phyloP scores from a whole-genome alignment of 2,329 filamentous ascomycete genomes.

The Herpotrichia juniperi region DNA sequence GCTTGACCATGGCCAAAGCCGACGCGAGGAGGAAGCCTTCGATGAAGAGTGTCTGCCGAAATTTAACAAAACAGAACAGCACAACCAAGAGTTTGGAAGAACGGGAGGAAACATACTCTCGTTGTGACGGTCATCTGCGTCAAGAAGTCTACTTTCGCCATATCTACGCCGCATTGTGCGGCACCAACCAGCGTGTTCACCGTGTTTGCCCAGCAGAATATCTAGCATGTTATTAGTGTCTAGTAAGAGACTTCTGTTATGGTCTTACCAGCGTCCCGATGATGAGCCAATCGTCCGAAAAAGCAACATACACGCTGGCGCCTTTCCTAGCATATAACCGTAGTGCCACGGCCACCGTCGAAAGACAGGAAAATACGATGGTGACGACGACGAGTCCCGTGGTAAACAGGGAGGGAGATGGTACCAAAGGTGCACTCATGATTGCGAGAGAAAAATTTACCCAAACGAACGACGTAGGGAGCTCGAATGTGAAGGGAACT shows the following conservation, averaged over 20 bases:
- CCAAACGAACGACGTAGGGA: no score
- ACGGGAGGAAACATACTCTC: constrained; percentile 7
- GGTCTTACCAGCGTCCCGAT: constrained; percentile 14
- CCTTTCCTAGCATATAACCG: constrained; percentile 12
- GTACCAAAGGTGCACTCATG: no score
- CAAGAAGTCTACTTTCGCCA: no score
- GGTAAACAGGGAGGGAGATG: no score
- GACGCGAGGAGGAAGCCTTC: constrained; percentile 19
- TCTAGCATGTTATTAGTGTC: constrained; percentile 2
- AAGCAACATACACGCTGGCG: background rate
- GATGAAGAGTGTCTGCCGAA: constrained; percentile 17
- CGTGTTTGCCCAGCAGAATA: constrained; percentile 20
- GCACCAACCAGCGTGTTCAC: constrained; percentile 21
- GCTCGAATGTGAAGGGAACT: no score
- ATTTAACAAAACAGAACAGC: no score
- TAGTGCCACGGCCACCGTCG: constrained; percentile 5
- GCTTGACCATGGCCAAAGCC: constrained; percentile 16
- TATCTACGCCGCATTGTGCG: no score
- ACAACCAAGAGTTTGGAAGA: background rate
- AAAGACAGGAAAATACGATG: no score
- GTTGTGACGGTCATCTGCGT: constrained; percentile 13
- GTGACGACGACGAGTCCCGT: no score
- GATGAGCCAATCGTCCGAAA: constrained; percentile 16
- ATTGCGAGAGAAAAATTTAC: no score
- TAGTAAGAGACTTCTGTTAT: background rate